These are phyloP conservation scores for Ophioceras dolichostomum DNA, from an alignment of 2,329 filamentous ascomycete species.

Conservation along the genomic window DNA sequence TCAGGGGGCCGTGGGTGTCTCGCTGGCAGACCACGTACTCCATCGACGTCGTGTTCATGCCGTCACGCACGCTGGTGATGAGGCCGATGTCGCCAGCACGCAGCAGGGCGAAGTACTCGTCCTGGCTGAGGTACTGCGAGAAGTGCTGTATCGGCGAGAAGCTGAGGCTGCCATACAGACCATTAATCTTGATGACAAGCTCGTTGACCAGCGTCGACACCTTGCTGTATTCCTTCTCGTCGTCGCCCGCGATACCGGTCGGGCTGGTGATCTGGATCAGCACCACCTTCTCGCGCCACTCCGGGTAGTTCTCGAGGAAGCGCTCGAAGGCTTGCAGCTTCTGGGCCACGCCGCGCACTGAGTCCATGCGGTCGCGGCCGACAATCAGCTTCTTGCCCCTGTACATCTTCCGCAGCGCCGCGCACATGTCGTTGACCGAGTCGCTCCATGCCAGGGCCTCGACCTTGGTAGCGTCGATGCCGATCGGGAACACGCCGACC, in stretches of 20 bases:
- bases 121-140: constrained; percentile 78
- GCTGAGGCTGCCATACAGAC: constrained; percentile 73
- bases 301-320: constrained; percentile 80
- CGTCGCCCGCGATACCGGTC: constrained; percentile 66
- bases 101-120: constrained; percentile 92
- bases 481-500: constrained; percentile 88
- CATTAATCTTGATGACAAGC: constrained; percentile 84
- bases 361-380: constrained; percentile 85
- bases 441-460: constrained; percentile 62
- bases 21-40: constrained; percentile 92
- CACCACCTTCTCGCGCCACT: constrained; percentile 87
- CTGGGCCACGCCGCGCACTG: constrained; percentile 85
- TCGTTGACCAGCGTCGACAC: constrained; percentile 83
- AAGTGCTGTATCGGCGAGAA: constrained; percentile 92
- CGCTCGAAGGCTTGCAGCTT: constrained; percentile 90
- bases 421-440: constrained; percentile 58
- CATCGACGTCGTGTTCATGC: constrained; percentile 94
- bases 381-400: constrained; percentile 91
- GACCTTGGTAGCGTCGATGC: constrained; percentile 77
- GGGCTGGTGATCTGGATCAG: constrained; percentile 92
- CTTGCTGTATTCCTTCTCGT: constrained; percentile 67
- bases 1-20: constrained; percentile 74
- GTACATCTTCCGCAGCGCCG: constrained; percentile 59
- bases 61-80: constrained; percentile 90
- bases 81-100: constrained; percentile 82